A percentile compares a stretch with the other conserved stretches of the same genome.
phyloP scores from a whole-genome alignment of 139 green algal genomes.

The Edaphochlamys debaryana region DNA sequence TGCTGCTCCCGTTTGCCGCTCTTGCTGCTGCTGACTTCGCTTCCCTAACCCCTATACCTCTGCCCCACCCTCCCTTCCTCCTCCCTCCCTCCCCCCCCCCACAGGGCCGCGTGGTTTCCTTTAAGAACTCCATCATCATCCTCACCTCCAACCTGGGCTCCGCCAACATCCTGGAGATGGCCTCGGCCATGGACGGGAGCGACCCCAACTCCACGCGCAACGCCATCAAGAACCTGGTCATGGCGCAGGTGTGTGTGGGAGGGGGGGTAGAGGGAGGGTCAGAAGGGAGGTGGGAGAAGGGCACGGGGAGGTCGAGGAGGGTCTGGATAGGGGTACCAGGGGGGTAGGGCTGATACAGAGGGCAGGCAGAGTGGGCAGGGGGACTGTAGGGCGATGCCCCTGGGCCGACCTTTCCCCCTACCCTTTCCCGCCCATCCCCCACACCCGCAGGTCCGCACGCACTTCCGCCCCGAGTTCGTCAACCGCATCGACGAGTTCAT shows the following conservation, averaged over 20 bases:
- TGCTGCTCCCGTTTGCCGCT: no score
- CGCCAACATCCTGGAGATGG: constrained; percentile 69
- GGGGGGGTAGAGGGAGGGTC: no score
- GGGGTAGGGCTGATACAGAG: no score
- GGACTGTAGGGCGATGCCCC: no score
- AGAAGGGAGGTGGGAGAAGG: no score
- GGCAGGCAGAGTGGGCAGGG: no score
- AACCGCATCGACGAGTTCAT: constrained; percentile 99
- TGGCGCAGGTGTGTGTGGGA: constrained; percentile 42
- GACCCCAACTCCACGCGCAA: background rate
- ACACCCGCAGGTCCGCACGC: constrained; percentile 81
- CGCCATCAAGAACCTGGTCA: constrained; percentile 47
- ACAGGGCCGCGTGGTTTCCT: constrained; percentile 89
- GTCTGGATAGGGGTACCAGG: no score
- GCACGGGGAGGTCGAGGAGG: no score
- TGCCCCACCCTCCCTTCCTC: background rate
- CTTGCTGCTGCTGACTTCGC: no score
- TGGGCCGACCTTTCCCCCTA: no score
- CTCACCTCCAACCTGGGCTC: constrained; percentile 96
- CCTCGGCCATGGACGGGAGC: constrained; percentile 15
- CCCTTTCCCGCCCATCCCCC: no score
- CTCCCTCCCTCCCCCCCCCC: no score
- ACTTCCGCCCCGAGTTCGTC: constrained; percentile 99
- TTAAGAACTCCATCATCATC: constrained; percentile 98
- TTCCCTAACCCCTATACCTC: background rate